Evolutionary conservation across 768 basidiomycete genomes (phyloP).

Genomic region (Cubamyces lactineus): DNA sequence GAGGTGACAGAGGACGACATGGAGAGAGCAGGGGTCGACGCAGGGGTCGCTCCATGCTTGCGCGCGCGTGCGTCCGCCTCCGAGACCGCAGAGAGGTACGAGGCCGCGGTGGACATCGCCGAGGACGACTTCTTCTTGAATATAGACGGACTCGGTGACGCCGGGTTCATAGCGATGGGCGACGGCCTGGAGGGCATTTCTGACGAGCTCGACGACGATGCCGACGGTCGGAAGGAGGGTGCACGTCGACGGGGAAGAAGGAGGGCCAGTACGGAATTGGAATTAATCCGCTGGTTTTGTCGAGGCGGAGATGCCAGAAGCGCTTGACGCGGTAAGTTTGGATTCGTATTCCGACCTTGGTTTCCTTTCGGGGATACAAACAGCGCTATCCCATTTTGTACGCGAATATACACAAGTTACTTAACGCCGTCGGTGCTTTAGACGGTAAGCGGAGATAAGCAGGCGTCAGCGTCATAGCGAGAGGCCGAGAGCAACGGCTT

Average conservation of each 20-base stretch:
- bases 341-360: too few relatives aligned
- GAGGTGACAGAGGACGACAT: slow-evolving; percentile 73
- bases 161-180: slow-evolving; percentile 64
- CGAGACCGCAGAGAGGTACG: slow-evolving; percentile 63
- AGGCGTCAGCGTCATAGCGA: too few relatives aligned
- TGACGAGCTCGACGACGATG: slow-evolving; percentile 12
- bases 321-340: too few relatives aligned
- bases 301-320: background rate
- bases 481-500: background rate
- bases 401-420: too few relatives aligned
- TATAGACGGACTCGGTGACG: slow-evolving; percentile 55
- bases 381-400: too few relatives aligned
- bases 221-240: slow-evolving; percentile 7
- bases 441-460: too few relatives aligned
- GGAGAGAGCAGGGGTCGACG: slow-evolving; percentile 73
- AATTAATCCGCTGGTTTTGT: background rate
- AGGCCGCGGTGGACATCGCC: slow-evolving; percentile 54
- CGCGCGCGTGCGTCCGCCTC: slow-evolving; percentile 72
- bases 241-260: background rate
- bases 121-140: slow-evolving; percentile 54
- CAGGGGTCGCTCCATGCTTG: slow-evolving; percentile 48
- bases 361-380: too few relatives aligned
- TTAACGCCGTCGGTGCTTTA: too few relatives aligned
- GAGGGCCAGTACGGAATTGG: background rate
- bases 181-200: slow-evolving; percentile 47